Evolutionary conservation across 1,139 yeast species (phyloP).

Genomic region (Pichia sp.): DNA sequence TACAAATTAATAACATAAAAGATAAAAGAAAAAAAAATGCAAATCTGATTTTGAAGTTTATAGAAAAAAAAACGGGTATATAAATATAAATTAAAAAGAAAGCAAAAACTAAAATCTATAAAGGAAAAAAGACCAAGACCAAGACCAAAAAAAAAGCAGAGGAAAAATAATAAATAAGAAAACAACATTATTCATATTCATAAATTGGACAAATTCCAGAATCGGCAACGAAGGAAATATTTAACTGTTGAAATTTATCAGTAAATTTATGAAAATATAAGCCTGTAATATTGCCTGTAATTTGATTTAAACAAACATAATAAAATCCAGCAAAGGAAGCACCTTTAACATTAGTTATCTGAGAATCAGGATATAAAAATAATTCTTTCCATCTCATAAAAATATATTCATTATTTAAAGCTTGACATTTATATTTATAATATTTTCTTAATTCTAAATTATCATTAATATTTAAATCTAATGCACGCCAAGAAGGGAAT

Average conservation of each 20-base stretch:
- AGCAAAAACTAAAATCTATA: no score
- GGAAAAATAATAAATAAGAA: no score
- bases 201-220: slow-evolving; percentile 34
- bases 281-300: slow-evolving; percentile 70
- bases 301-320: slow-evolving; percentile 75
- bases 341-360: slow-evolving; percentile 59
- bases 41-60: no score
- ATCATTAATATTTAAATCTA: slow-evolving; percentile 26
- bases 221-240: slow-evolving; percentile 41
- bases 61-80: no score
- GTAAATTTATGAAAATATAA: slow-evolving; percentile 74
- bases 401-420: slow-evolving; percentile 42
- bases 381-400: slow-evolving; percentile 96
- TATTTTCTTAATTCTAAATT: no score
- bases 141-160: no score
- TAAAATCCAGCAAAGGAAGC: slow-evolving; percentile 94
- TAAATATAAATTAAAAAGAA: no score
- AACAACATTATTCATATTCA: no score
- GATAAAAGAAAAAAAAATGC: no score
- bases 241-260: slow-evolving; percentile 69
- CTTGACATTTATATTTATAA: no score
- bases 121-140: no score
- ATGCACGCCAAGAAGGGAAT: slow-evolving; percentile 53
- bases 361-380: slow-evolving; percentile 75
- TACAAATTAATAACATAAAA: no score